Evolutionary conservation across 768 basidiomycete species (phyloP).

Genomic region (Amanita rubescens): DNA sequence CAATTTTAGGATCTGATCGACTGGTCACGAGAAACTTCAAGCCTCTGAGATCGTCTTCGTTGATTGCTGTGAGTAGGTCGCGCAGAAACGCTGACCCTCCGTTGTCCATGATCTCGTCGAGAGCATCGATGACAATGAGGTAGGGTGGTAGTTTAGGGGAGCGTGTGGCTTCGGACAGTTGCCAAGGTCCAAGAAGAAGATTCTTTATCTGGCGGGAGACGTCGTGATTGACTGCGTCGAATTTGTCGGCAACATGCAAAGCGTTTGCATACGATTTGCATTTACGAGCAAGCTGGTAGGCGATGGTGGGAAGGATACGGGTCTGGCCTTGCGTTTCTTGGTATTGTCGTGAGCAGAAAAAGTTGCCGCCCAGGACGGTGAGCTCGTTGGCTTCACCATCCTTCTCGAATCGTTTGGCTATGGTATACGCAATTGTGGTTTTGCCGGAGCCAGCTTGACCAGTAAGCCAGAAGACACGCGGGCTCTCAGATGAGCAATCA

Average conservation of each 20-base stretch:
- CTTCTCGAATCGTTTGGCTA: not conserved
- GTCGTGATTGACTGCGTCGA: not conserved
- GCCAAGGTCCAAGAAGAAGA: not conserved
- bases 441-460: not conserved
- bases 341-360: conserved; percentile 4
- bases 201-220: not conserved
- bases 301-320: not conserved
- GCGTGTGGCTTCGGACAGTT: not conserved
- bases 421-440: not conserved
- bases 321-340: not conserved
- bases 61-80: too few species aligned
- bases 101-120: not conserved
- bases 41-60: too few species aligned
- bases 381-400: not conserved
- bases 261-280: not conserved
- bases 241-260: not conserved
- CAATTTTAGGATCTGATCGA: too few species aligned
- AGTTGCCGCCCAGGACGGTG: conserved; percentile 1
- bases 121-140: not conserved
- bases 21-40: too few species aligned
- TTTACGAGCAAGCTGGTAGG: not conserved
- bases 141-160: not conserved
- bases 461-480: not conserved
- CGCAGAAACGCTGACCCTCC: too few species aligned
- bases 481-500: not conserved